A percentile compares a stretch with the other conserved stretches of the same genome.
Conservation (phyloP, 768 basidiomycete genomes). For the Phaeotremella fagi region DNA sequence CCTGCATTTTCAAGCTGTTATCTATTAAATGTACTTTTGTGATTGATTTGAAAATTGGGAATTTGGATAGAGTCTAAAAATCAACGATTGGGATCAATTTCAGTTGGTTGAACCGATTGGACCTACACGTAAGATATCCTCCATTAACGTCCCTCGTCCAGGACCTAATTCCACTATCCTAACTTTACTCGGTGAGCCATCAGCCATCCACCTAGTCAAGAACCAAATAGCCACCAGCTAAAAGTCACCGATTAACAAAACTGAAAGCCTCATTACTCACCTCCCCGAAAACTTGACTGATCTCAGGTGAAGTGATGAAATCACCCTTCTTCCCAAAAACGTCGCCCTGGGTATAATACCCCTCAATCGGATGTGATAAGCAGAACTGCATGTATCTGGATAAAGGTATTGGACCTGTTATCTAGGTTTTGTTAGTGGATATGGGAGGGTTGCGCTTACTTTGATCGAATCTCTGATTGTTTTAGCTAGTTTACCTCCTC, state of each 20-base stretch:
- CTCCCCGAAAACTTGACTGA: constrained; percentile 94
- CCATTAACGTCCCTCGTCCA: constrained; percentile 85
- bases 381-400: constrained; percentile 89
- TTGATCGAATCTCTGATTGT: constrained; percentile 68
- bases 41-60: constrained; percentile 40
- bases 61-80: constrained; percentile 35
- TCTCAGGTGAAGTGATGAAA: constrained; percentile 95
- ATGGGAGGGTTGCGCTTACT: constrained; percentile 50
- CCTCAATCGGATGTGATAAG: constrained; percentile 79
- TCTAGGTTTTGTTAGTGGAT: constrained; percentile 53
- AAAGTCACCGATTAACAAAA: neutral
- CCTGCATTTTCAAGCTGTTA: constrained; percentile 64
- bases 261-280: constrained; percentile 52
- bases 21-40: constrained; percentile 71
- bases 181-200: constrained; percentile 54
- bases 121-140: constrained; percentile 76
- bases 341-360: constrained; percentile 77
- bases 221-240: constrained; percentile 88
- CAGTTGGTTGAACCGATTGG: neutral
- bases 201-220: constrained; percentile 64
- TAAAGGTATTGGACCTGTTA: constrained; percentile 81
- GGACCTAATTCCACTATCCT: constrained; percentile 89
- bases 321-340: constrained; percentile 86
- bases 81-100: neutral
- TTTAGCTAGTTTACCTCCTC: constrained; percentile 55